Base-by-base conservation (phyloP, 768 basidiomycete genomes). In the Dendrothele bispora region DNA sequence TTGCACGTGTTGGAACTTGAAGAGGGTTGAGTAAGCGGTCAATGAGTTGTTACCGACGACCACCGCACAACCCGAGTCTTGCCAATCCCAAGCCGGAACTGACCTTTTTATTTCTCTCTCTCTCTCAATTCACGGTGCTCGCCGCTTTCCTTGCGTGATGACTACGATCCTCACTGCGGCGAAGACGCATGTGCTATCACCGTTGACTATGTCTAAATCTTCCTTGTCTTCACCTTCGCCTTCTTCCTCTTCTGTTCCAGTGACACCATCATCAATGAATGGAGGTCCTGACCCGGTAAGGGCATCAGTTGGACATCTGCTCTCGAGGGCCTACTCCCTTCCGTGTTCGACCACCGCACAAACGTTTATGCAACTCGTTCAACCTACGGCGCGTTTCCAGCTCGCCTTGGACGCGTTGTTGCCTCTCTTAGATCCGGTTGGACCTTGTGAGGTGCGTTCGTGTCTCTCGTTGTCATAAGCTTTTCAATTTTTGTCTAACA, bases 341-440 rank as follows among this genome's bases (percentile, higher is more conserved):
- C 86, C 88, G 34, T 91, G 88, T 67, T 88, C 86, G 45, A 83
- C 84, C 14, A 87, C 84, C 6, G 84, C 85, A 35, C 80, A 84
- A 58, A 84, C 86, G 1, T 91, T 88, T 64, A 69, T 74, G 28
- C 84, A 88, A 64, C 78, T 88, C 49, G 85, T 90, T 18, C 86
- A 85, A 62, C 83, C 83, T 18, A 82, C 79, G 42, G 77, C 84
- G 67, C 80, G 87, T 53, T 91, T 91, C 67, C 87, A 89, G 74
- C 78, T 90, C 66, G 88, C 88, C 60, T 79, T 91, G 56, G 88
- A 91, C 71, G 84, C 83, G 71, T 69, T 91, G 61, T 71, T 91
- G 64, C 88, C 88, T 12, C 69, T 87, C 57, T 77, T 90, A 57
- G 84, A 79, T 60, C 66, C 71, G 10, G 74, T 58, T 63, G 69